These are phyloP conservation scores for Mollisiaceae sp. DNA, from an alignment of 2,329 filamentous ascomycete species.

Conservation along the genomic window DNA sequence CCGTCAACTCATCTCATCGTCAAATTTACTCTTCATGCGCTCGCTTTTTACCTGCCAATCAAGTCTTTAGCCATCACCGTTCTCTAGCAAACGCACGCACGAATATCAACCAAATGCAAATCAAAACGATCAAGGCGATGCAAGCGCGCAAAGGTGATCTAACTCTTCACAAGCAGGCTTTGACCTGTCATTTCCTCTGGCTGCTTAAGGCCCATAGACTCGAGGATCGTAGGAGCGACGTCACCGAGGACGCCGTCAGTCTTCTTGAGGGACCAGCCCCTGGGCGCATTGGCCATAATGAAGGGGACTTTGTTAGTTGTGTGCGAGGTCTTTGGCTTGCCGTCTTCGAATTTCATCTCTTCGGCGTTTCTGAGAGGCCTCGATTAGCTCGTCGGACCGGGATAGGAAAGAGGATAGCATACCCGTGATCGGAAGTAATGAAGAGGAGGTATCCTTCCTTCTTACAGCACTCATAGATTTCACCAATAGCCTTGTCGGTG, in stretches of 20 bases:
- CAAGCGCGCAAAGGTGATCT: slow-evolving; percentile 32
- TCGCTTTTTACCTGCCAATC: slow-evolving; percentile 40
- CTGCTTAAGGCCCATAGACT: slow-evolving; percentile 87
- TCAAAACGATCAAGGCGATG: slow-evolving; percentile 6
- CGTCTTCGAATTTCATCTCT: slow-evolving; percentile 97
- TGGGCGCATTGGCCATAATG: slow-evolving; percentile 95
- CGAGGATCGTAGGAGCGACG: slow-evolving; percentile 92
- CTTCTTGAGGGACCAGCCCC: slow-evolving; percentile 82
- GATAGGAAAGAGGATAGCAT: slow-evolving; percentile 41
- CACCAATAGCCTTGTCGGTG: slow-evolving; percentile 92
- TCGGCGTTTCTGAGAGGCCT: slow-evolving; percentile 72
- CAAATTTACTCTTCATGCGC: slow-evolving; percentile 37
- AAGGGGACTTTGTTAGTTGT: slow-evolving; percentile 98
- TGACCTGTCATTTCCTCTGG: slow-evolving; percentile 91
- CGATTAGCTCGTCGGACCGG: slow-evolving; percentile 14
- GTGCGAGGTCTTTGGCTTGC: slow-evolving; percentile 97
- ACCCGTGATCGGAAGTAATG: slow-evolving; percentile 94
- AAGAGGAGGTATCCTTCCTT: slow-evolving; percentile 92
- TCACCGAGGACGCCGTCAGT: slow-evolving; percentile 88
- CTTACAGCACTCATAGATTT: slow-evolving; percentile 92
- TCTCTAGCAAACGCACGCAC: slow-evolving; percentile 8
- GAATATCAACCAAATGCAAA: slow-evolving; percentile 3
- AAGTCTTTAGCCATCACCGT: slow-evolving; percentile 26
- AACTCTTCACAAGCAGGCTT: slow-evolving; percentile 78
- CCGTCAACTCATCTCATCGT: slow-evolving; percentile 11